These are phyloP conservation scores for Saprolegnia parasitica DNA, from an alignment of 352 stramenopile species.

Conservation along the genomic window DNA sequence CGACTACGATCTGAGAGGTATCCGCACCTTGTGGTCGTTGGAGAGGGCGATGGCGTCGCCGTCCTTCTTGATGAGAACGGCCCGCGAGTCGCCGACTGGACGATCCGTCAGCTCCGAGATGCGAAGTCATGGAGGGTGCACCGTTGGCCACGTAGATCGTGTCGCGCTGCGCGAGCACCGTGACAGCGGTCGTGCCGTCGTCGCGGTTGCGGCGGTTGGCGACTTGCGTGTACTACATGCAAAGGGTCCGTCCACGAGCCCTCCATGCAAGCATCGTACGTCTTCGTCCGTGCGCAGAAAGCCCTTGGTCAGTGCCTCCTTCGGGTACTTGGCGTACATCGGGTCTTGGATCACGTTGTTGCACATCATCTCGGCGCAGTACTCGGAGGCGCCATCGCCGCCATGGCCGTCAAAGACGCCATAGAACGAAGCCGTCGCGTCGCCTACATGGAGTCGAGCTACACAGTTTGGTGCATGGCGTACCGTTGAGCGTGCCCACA, in stretches of 20 bases:
- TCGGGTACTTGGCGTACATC: slow-evolving; percentile 56
- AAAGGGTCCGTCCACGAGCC: slow-evolving; percentile 14
- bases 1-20: neutral
- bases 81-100: slow-evolving; percentile 76
- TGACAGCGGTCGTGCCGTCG: slow-evolving; percentile 88
- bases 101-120: neutral
- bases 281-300: slow-evolving; percentile 77
- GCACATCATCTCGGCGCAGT: slow-evolving; percentile 77
- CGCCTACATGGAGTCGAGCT: slow-evolving; percentile 32
- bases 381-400: slow-evolving; percentile 86
- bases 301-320: slow-evolving; percentile 66
- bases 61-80: slow-evolving; percentile 77
- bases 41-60: slow-evolving; percentile 77
- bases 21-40: slow-evolving; percentile 77
- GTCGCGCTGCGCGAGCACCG: slow-evolving; percentile 65
- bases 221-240: slow-evolving; percentile 69
- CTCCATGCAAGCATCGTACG: slow-evolving; percentile 32
- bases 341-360: slow-evolving; percentile 77
- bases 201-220: slow-evolving; percentile 74
- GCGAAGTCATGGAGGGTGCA: slow-evolving; percentile 10
- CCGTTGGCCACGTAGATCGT: slow-evolving; percentile 84
- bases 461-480: neutral
- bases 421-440: slow-evolving; percentile 85
- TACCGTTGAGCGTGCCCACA: slow-evolving; percentile 62
- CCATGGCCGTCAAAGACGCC: slow-evolving; percentile 92